Conservation (phyloP, 768 basidiomycete genomes). For the Mrakia blollopis region DNA sequence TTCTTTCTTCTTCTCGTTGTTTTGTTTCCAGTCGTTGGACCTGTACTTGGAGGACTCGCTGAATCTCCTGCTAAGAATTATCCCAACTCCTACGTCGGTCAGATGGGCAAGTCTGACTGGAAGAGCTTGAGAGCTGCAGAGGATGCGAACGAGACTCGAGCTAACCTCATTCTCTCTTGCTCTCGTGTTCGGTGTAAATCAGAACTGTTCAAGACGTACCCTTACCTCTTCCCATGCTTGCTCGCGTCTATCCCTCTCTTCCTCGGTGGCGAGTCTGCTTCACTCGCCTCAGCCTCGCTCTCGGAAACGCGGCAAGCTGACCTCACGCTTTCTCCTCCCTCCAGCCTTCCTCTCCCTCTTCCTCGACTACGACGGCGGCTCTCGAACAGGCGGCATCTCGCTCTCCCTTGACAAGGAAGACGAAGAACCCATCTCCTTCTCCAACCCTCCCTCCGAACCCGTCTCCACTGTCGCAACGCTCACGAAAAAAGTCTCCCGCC, state of each 20-base stretch:
- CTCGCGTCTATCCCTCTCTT: constrained; percentile 13
- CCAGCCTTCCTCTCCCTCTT: constrained; percentile 86
- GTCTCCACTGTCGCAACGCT: constrained; percentile 39
- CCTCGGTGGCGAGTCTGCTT: background rate
- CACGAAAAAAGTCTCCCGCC: constrained; percentile 25
- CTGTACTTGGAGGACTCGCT: constrained; percentile 53
- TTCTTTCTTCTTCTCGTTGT: background rate
- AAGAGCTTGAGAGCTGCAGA: background rate
- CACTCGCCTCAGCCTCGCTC: constrained; percentile 51
- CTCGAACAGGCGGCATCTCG: constrained; percentile 75
- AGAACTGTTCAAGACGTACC: constrained; percentile 68
- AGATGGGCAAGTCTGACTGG: constrained; percentile 45
- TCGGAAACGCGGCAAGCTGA: constrained; percentile 50
- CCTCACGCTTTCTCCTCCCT: constrained; percentile 52
- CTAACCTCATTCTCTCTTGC: background rate
- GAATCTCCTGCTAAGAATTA: constrained; percentile 71
- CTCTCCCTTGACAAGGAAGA: constrained; percentile 69
- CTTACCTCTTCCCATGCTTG: constrained; percentile 81
- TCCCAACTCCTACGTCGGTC: constrained; percentile 63
- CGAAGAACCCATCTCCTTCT: background rate
- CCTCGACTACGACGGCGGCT: constrained; percentile 84
- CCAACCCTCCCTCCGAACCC: background rate
- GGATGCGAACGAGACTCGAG: background rate
- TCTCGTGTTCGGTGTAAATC: background rate
- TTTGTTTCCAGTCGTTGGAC: constrained; percentile 48